Evolutionary conservation across 495 filamentous ascomycete species (phyloP).

Genomic region (Achaetomiella virescens): DNA sequence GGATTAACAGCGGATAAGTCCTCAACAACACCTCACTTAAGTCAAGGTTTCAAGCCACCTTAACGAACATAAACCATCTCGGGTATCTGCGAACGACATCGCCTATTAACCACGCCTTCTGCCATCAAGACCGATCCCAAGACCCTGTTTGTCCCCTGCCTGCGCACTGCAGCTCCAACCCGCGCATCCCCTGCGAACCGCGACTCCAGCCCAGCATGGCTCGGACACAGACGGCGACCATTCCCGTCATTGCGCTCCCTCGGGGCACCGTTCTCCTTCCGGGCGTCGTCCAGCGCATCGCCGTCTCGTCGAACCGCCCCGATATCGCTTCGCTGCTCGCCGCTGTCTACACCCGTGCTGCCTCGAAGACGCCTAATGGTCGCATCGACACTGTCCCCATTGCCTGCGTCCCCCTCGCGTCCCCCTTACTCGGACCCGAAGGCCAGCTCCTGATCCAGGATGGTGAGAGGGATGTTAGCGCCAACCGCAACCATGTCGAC

Average conservation of each 20-base stretch:
- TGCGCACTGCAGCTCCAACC: neutral
- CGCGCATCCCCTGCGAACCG: neutral
- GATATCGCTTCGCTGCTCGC: slow-evolving; percentile 80
- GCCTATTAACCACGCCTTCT: no score
- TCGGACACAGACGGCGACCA: slow-evolving; percentile 33
- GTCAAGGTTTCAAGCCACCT: neutral
- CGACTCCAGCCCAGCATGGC: slow-evolving; percentile 11
- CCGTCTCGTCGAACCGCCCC: slow-evolving; percentile 63
- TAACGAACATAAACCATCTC: neutral
- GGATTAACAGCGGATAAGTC: neutral
- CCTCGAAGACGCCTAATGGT: slow-evolving; percentile 56
- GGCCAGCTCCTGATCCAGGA: slow-evolving; percentile 64
- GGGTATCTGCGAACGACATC: neutral
- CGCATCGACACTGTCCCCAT: slow-evolving; percentile 61
- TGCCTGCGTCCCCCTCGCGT: slow-evolving; percentile 74
- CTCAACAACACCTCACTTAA: neutral
- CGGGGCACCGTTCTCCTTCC: slow-evolving; percentile 72
- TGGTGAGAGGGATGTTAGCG: slow-evolving; percentile 36
- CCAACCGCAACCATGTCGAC: slow-evolving; percentile 33
- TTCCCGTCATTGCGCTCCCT: slow-evolving; percentile 72
- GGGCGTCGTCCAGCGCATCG: slow-evolving; percentile 68
- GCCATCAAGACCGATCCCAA: neutral
- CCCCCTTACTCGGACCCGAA: slow-evolving; percentile 58
- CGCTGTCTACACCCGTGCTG: slow-evolving; percentile 61
- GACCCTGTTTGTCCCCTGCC: neutral